phyloP scores from a whole-genome alignment of 805 yeast species.

The Torulaspora microellipsoides region DNA sequence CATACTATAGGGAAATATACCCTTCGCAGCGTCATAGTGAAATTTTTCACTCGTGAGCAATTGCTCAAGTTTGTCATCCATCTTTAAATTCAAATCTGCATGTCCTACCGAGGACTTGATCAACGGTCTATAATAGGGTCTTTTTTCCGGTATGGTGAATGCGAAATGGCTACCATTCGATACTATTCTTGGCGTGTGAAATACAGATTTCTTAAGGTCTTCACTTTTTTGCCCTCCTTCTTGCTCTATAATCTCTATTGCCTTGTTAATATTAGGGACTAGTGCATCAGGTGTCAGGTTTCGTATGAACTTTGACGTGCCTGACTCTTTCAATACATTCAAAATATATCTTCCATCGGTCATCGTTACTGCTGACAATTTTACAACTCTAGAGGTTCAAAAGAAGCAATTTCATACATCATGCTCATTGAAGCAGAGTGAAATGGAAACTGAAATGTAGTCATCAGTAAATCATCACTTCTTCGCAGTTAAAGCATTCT shows the following conservation, averaged over 20 bases:
- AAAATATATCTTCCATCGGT: slow-evolving; percentile 22
- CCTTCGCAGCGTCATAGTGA: slow-evolving; percentile 35
- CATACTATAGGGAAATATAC: slow-evolving; percentile 76
- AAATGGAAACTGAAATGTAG: too few relatives aligned
- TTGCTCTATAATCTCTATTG: slow-evolving; percentile 27
- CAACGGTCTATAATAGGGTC: slow-evolving; percentile 51
- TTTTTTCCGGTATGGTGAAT: slow-evolving; percentile 61
- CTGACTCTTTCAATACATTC: slow-evolving; percentile 21
- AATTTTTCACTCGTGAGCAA: slow-evolving; percentile 60
- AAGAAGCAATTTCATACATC: too few relatives aligned
- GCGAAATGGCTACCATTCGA: slow-evolving; percentile 63
- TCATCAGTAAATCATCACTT: too few relatives aligned
- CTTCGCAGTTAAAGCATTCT: too few relatives aligned
- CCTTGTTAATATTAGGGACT: slow-evolving; percentile 31
- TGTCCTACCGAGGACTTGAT: slow-evolving; percentile 59
- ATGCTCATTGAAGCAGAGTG: too few relatives aligned
- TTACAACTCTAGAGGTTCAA: too few relatives aligned
- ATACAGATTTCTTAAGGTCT: slow-evolving; percentile 12
- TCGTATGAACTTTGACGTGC: slow-evolving; percentile 24
- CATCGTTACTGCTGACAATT: slow-evolving; percentile 10
- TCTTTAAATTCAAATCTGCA: slow-evolving; percentile 52
- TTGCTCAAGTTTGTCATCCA: slow-evolving; percentile 45
- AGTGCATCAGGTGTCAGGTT: slow-evolving; percentile 28
- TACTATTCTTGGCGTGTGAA: slow-evolving; percentile 47
- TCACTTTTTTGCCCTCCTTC: slow-evolving; percentile 12